These are phyloP conservation scores for Zarea fungicola DNA, from an alignment of 2,329 filamentous ascomycete genomes.

Conservation along the genomic window DNA sequence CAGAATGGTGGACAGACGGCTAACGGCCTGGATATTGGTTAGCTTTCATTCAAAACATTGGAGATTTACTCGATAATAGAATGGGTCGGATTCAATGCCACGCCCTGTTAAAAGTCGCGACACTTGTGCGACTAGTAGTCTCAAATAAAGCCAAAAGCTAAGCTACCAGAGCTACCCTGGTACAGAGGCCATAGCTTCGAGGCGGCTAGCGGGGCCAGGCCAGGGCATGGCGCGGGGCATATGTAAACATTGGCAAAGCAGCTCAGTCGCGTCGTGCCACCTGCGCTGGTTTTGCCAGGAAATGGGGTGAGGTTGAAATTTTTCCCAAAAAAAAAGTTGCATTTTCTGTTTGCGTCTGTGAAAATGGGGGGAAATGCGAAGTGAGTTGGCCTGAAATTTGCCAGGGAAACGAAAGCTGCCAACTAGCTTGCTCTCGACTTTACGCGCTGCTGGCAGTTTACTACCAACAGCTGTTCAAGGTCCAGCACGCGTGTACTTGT, in stretches of 20 bases:
- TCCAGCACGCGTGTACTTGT: background rate
- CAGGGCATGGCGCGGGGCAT: constrained; percentile 4
- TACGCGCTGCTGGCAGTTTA: too few species aligned
- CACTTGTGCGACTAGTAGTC: too few species aligned
- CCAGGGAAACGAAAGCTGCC: too few species aligned
- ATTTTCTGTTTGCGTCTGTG: too few species aligned
- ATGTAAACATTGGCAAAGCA: constrained; percentile 11
- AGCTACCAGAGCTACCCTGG: constrained; percentile 8
- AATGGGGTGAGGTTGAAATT: background rate
- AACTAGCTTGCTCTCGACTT: too few species aligned
- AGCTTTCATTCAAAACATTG: constrained; percentile 22
- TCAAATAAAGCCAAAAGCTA: too few species aligned
- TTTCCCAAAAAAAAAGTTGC: background rate
- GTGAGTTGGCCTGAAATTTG: too few species aligned
- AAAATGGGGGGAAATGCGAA: too few species aligned
- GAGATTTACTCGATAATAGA: background rate
- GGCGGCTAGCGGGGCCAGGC: constrained; percentile 1
- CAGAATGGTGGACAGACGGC: constrained; percentile 70
- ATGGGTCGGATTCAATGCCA: background rate
- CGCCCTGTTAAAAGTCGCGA: too few species aligned
- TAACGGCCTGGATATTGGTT: constrained; percentile 48
- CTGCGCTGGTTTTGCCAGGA: background rate
- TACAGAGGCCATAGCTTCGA: constrained; percentile 19
- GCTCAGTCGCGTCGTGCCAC: constrained; percentile 7
- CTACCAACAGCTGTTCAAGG: background rate